Base-by-base conservation (phyloP, 495 filamentous ascomycete genomes). In the Saxophila tyrrhenica region DNA sequence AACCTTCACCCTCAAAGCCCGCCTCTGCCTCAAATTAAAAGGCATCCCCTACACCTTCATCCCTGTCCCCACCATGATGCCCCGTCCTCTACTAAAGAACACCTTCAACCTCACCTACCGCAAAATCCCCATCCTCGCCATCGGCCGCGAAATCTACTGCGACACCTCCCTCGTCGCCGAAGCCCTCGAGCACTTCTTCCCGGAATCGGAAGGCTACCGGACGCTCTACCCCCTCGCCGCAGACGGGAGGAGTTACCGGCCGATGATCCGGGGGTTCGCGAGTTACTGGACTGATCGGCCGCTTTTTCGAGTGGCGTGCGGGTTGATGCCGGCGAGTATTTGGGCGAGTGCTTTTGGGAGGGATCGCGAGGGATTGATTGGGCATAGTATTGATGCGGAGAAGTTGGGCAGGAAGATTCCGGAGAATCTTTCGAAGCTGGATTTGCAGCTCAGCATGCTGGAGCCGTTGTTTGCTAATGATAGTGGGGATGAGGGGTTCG, bases 81-180 rank as follows among this genome's bases (percentile, higher is more conserved):
- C 64, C 2, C 62, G 64, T 1, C 64, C 64, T 10, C 10, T 59
- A 23, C 52, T 66, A 1, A 20, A 19, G 38, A 20, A 59, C 13
- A 58, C 54, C 22, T 62, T 66, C 54, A 51, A 48, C 22, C 51
- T 69, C 48, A 58, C 62, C 16, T 67, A 69, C 56, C 66, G 66
- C 23, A 65, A 64, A 55, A 67, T 69, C 49, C 66, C 66, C 11
- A 48, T 69, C 25, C 60, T 69, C 15, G 59, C 65, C 17, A 57
- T 69, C 24, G 67, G 63, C 25, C 54, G 61, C 10, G 65, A 69
- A 13, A 25, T 69, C 48, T 69, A 67, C 62, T 66, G 63, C 43
- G 67, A 69, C 52, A 64, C 57, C 41, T 52, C 48, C 19, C 48
- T 65, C 24, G 65, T 69, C 54, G 55, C 64, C 55, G 65, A 67